Base-by-base conservation (phyloP, 2,329 filamentous ascomycete species). In the Fusarium dlaminii region DNA sequence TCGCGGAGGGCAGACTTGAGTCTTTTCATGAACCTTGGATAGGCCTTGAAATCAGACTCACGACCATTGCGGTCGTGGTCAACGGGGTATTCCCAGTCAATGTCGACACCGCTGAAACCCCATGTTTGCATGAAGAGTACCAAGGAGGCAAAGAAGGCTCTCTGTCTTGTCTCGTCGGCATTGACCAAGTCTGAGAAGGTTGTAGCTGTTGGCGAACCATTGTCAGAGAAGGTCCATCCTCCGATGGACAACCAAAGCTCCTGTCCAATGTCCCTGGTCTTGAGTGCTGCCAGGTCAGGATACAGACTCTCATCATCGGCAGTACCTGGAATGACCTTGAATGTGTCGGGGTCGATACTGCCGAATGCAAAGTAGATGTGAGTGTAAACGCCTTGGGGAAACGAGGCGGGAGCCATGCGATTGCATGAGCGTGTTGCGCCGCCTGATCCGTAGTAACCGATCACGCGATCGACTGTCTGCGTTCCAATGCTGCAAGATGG, bases 201-300 rank as follows among this genome's bases (percentile, higher is more conserved):
- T 1, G 62, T 58, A 13, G 80, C 78, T 11, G 60, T 63, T 8
- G 65, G 37, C 0, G 40, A 43, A 24, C 61, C 61, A 1, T 54
- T 43, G 22, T 75, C 66, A 49, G 72, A 82, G 57, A 84, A 83
- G 0, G 79, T 78, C 83, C 83, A 86, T 0, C 85, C 85, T 2
- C 85, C 85, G 12, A 87, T 24, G 3, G 81, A 72, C 18, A 86
- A 70, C 30, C 79, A 76, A 0, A 79, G 76, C 63, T 84, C 78
- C 0, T 84, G 74, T 5, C 63, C 70, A 0, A 69, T 42, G 46
- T 79, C 78, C 13, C 60, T 56, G 11, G 56, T 27, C 70, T 84
- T 83, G 6, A 84, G 34, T 3, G 57, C 63, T 0, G 80, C 80
- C 14, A 84, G 75, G 3, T 81, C 56, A 1, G 24, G 22, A 54